Base-by-base conservation (phyloP, 768 basidiomycete species). In the Mycena crocata region DNA sequence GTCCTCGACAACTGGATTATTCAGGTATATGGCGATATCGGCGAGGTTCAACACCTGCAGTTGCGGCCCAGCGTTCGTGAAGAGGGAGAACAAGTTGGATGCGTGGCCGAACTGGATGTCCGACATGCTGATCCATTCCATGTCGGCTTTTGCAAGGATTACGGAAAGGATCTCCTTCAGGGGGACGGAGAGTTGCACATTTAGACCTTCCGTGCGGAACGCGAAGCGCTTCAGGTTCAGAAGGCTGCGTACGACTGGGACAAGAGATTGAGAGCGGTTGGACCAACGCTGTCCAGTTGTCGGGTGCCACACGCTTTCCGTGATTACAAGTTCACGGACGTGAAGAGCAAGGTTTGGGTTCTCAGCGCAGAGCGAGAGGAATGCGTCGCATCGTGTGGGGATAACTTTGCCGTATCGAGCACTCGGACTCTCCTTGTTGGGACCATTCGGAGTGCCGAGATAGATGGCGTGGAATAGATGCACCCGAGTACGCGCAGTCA, bases 401-500 rank as follows among this genome's bases (percentile, higher is more conserved):
- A 50, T 5, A 8, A 24, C 2, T 28, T 42, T 37, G 8, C 8
- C 37, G 30, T 8, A 51, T 13, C 59, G 49, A 3, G 13, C 35
- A 24, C 24, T 21, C 7, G 28, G 50, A 2, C 44, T 42, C 3
- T 52, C 40, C 23, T 19, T 8, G 14, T 52, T 13, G 2, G 59
- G 49, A 1, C 48, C 50, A 12, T 1, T 13, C 1, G 59, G 59
- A 12, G 28, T 31, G 49, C 49, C 49, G 13, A 61, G 17, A 32
- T 51, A 50, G 1, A 61, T 28, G 6, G 59, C 42, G 30, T 61
- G 59, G 24, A 61, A 61, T 15, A 61, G 2, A 26, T 61, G 26
- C 21, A 52, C 26, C 3, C 49, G 49, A 19, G 59, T 61, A 14
- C 59, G 49, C 0, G 59, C 39, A 13, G 59, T 61, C 30, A 61